phyloP scores from a whole-genome alignment of 179 eudicot species.

The Nepenthes alata region DNA sequence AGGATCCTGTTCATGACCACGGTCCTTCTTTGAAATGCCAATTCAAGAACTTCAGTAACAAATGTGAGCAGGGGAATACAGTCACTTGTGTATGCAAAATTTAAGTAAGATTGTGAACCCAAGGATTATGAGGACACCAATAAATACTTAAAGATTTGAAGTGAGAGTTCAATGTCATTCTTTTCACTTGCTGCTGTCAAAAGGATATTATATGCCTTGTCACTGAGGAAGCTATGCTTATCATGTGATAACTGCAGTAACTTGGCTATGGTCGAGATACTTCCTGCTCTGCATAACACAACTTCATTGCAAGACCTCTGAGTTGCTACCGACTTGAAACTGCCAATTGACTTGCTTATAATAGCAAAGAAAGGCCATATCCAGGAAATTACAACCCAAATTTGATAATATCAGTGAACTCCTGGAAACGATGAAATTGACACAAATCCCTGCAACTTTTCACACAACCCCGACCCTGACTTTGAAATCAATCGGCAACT shows the following conservation, averaged over 20 bases:
- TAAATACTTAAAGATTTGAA: slow-evolving; percentile 48
- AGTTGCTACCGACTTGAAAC: slow-evolving; percentile 25
- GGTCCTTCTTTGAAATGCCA: slow-evolving; percentile 32
- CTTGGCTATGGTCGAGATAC: slow-evolving; percentile 28
- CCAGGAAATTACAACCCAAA: slow-evolving; percentile 17
- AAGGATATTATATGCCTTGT: slow-evolving; percentile 46
- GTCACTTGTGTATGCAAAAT: slow-evolving; percentile 31
- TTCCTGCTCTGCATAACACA: slow-evolving; percentile 26
- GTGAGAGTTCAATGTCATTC: slow-evolving; percentile 27
- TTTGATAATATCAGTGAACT: no score
- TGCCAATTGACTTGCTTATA: slow-evolving; percentile 16
- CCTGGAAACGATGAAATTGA: no score
- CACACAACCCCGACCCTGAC: no score
- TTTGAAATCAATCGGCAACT: no score
- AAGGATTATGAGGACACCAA: slow-evolving; percentile 21
- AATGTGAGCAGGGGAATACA: slow-evolving; percentile 21
- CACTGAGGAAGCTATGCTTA: slow-evolving; percentile 27
- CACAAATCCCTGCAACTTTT: no score
- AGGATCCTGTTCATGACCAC: slow-evolving; percentile 57
- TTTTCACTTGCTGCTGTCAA: slow-evolving; percentile 42
- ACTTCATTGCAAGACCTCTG: slow-evolving; percentile 28
- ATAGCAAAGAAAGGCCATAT: slow-evolving; percentile 19
- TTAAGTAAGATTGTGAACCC: slow-evolving; percentile 29
- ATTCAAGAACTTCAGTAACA: slow-evolving; percentile 39
- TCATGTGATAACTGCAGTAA: slow-evolving; percentile 29